These are phyloP conservation scores for Conringia planisiliqua DNA, from an alignment of 345 rosid species.

Conservation along the genomic window DNA sequence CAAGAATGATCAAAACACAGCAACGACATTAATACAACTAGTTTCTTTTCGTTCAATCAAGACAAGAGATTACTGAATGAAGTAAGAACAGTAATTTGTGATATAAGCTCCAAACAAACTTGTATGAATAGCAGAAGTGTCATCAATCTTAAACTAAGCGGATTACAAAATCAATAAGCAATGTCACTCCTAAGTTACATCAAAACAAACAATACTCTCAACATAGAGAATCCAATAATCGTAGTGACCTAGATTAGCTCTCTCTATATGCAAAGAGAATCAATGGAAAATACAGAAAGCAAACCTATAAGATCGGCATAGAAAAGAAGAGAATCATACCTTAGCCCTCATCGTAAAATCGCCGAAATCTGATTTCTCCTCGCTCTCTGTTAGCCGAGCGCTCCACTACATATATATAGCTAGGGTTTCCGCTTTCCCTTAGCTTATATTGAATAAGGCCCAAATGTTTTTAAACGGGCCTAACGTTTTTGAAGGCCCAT, in stretches of 20 bases:
- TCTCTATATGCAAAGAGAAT: neutral
- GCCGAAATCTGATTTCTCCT: neutral
- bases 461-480: neutral
- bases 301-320: neutral
- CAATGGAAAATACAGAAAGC: neutral
- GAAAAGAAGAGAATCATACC: neutral
- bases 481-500: neutral
- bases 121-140: neutral
- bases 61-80: neutral
- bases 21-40: neutral
- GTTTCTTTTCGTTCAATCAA: neutral
- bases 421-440: conserved; percentile 15
- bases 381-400: neutral
- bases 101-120: neutral
- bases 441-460: neutral
- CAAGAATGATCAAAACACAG: neutral
- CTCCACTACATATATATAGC: conserved; percentile 11
- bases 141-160: neutral
- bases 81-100: neutral
- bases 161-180: neutral
- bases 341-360: conserved; percentile 31
- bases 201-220: neutral
- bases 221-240: neutral
- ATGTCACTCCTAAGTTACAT: neutral
- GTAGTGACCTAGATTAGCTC: neutral